A percentile compares a stretch with the other conserved stretches of the same genome.
Conservation (phyloP, 495 filamentous ascomycete genomes). For the Paragyromitra xinjiangensis region DNA sequence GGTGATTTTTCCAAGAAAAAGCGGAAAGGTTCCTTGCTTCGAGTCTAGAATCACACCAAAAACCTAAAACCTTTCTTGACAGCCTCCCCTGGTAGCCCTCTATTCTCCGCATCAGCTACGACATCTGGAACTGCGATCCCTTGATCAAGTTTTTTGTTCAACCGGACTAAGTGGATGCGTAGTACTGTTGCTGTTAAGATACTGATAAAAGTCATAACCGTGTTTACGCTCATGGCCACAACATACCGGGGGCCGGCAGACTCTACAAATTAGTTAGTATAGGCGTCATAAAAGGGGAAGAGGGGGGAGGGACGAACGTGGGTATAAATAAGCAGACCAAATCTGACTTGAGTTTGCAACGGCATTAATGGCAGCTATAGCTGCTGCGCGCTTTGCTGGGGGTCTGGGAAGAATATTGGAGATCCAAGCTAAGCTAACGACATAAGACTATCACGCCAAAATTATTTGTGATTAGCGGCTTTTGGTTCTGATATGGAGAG, state of each 20-base stretch:
- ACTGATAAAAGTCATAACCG: constrained; percentile 70
- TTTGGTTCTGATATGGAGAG: not conserved
- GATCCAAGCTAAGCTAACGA: constrained; percentile 81
- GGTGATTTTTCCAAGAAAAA: not conserved
- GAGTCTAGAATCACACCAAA: not conserved
- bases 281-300: not conserved
- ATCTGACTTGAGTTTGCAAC: constrained; percentile 78
- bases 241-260: constrained; percentile 64
- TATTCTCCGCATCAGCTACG: constrained; percentile 59
- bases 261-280: constrained; percentile 12
- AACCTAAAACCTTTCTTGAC: constrained; percentile 40
- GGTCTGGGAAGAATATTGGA: constrained; percentile 82
- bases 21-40: too few relatives aligned
- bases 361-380: constrained; percentile 81
- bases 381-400: constrained; percentile 82
- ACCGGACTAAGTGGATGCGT: constrained; percentile 70
- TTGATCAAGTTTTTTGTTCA: constrained; percentile 76
- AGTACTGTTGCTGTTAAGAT: constrained; percentile 72
- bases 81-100: constrained; percentile 2
- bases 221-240: constrained; percentile 79
- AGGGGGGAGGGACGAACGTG: constrained; percentile 39
- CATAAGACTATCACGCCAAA: constrained; percentile 61
- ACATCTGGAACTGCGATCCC: constrained; percentile 63
- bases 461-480: not conserved
- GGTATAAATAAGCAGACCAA: constrained; percentile 82